Evolutionary conservation across 2,329 filamentous ascomycete genomes (phyloP), one percentile per base, ranked within the genome.

Genomic region (Tolypocladium album): DNA sequence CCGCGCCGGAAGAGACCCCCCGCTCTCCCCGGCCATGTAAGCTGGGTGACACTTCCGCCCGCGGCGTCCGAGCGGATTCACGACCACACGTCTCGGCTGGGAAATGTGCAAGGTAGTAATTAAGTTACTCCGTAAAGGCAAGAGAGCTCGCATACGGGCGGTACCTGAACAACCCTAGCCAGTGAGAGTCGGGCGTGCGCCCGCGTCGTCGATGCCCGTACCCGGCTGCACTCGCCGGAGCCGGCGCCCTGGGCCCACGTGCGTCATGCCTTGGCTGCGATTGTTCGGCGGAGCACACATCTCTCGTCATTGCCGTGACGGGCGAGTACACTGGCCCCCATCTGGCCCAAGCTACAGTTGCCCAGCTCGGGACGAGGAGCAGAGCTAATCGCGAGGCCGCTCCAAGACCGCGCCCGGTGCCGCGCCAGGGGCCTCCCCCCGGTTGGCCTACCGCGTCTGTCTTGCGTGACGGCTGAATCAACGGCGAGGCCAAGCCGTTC

Each of bases 261-360:
- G 64, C 61, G 24, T 58, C 34, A 64, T 57, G 63, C 60, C 59
- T 60, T 65, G 64, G 64, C 64, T 64, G 56, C 56, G 59, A 57
- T 47, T 27, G 43, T 17, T 8, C n/a, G 12, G 9, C 12, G 43
- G 27, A 5, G 27, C 27, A 31, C 27, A 31, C 27, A 5, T 31
- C n/a, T 13, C n/a, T 47, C 43, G 11, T 45, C 43, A 13, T 45
- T n/a, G n/a, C n/a, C n/a, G 13, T 31, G 7, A n/a, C 15, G 5
- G 15, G 17, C 40, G 40, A 42, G 40, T 43, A 20, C 20, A n/a
- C n/a, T n/a, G n/a, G 27, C 42, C 43, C 5, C 43, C 5, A 15
- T 1, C 22, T 27, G 22, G 43, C 12, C 22, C 7, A 47, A 13
- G 43, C 43, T 27, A 5, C 43, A 47, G 15, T 27, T 27, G 22